A percentile compares a stretch with the other conserved stretches of the same genome.
phyloP scores from a whole-genome alignment of 306 rosid genomes.

The Lotus japonicus region DNA sequence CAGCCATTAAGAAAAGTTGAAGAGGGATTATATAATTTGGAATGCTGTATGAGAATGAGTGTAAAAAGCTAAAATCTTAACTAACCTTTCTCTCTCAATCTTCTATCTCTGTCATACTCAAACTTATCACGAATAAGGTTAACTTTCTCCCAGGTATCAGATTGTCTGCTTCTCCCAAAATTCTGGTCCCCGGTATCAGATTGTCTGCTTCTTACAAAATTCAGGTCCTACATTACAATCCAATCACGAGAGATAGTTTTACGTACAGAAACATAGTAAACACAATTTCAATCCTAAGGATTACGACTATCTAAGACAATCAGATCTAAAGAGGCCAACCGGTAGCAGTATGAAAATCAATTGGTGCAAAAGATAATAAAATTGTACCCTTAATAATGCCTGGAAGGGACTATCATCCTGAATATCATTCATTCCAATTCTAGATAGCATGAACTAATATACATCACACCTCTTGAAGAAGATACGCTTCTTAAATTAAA shows the following conservation, averaged over 20 bases:
- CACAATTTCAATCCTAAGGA: constrained; percentile 2
- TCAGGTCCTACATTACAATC: constrained; percentile 47
- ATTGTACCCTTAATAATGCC: not conserved
- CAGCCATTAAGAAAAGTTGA: not conserved
- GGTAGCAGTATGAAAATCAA: not conserved
- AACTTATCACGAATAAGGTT: constrained; percentile 78
- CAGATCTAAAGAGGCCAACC: not conserved
- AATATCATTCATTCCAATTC: not conserved
- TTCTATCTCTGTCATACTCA: constrained; percentile 86
- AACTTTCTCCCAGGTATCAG: constrained; percentile 61
- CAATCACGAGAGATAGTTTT: constrained; percentile 16
- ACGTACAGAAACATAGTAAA: not conserved
- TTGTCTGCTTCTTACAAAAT: constrained; percentile 42
- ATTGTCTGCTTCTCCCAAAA: constrained; percentile 43
- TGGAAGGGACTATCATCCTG: not conserved
- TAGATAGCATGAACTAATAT: not conserved
- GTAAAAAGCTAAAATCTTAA: constrained; percentile 2
- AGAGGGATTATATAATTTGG: not conserved
- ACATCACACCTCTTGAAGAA: constrained; percentile 13
- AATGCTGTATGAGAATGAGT: not conserved
- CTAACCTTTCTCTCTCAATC: constrained; percentile 91
- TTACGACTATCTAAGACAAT: not conserved
- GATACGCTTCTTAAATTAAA: not conserved
- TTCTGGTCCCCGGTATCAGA: constrained; percentile 56
- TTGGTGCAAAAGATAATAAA: not conserved